A percentile compares a stretch with the other conserved stretches of the same genome.
Evolutionary conservation across 108 stramenopile species (phyloP).

Genomic region (Poteriospumella lacustris): DNA sequence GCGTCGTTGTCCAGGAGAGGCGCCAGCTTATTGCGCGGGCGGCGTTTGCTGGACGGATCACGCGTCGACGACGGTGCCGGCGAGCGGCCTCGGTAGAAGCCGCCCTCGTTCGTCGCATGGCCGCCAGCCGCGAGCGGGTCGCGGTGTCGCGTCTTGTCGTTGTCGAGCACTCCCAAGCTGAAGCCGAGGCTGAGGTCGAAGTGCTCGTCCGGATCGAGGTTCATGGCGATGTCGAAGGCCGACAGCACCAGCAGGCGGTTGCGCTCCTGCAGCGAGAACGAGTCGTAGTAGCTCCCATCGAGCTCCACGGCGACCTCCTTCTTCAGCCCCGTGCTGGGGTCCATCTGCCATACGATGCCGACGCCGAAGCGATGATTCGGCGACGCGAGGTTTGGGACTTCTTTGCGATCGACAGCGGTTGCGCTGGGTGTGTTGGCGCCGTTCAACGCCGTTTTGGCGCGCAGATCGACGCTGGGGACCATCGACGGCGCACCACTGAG

Average conservation of each 20-base stretch:
- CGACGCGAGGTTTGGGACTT: background rate
- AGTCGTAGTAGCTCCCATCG: background rate
- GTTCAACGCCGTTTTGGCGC: no score
- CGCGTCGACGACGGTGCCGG: background rate
- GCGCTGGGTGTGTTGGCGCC: no score
- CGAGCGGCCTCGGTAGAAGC: background rate
- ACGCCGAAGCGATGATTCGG: background rate
- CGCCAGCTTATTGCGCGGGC: no score
- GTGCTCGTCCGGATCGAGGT: background rate
- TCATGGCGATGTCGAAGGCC: background rate
- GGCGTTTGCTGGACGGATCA: background rate
- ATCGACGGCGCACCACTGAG: background rate
- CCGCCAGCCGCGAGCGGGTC: background rate
- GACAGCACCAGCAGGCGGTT: background rate
- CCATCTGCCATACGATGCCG: constrained; percentile 2
- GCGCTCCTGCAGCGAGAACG: background rate
- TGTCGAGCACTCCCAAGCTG: background rate
- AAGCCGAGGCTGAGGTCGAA: background rate
- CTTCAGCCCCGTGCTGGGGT: background rate
- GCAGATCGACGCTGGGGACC: no score
- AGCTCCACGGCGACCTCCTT: background rate
- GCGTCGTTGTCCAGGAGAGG: background rate
- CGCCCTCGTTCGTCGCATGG: background rate
- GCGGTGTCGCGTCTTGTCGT: background rate
- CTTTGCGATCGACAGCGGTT: background rate